Percentiles rank a stretch among this genome's conserved stretches.
Evolutionary conservation across 2,329 filamentous ascomycete genomes (phyloP).

Genomic region (Epichloe elymi): DNA sequence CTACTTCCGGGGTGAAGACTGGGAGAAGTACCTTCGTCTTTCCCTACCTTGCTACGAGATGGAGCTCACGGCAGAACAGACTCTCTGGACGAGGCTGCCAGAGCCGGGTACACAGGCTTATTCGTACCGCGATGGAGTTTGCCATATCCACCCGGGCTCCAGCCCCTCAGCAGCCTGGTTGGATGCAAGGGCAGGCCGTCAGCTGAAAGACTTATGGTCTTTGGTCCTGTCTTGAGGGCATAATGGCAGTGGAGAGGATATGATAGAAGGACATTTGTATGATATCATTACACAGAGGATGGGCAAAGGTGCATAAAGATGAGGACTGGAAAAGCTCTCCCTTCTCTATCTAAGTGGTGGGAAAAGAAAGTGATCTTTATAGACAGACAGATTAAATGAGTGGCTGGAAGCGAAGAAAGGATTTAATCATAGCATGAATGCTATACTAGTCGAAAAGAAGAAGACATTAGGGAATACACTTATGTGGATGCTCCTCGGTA

Average conservation of each 20-base stretch:
- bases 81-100: constrained; percentile 10
- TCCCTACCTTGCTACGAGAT: constrained; percentile 12
- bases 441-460: no score
- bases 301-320: no score
- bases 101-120: constrained; percentile 10
- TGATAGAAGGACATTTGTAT: no score
- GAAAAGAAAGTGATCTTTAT: no score
- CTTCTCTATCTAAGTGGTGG: no score
- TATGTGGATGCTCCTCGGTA: no score
- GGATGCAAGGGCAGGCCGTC: constrained; percentile 9
- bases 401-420: no score
- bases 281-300: no score
- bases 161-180: constrained; percentile 12
- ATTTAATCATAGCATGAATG: no score
- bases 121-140: constrained; percentile 7
- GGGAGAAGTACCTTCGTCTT: constrained; percentile 10
- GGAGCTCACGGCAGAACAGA: constrained; percentile 13
- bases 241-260: background rate
- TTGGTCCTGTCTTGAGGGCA: background rate
- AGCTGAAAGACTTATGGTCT: constrained; percentile 11
- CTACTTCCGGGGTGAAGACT: constrained; percentile 8
- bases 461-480: no score
- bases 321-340: no score
- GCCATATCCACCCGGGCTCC: constrained; percentile 6
- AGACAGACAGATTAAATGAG: no score